Evolutionary conservation across 2,329 filamentous ascomycete species (phyloP), one percentile per base, ranked within the genome.

Genomic region (Botrytis byssoidea): DNA sequence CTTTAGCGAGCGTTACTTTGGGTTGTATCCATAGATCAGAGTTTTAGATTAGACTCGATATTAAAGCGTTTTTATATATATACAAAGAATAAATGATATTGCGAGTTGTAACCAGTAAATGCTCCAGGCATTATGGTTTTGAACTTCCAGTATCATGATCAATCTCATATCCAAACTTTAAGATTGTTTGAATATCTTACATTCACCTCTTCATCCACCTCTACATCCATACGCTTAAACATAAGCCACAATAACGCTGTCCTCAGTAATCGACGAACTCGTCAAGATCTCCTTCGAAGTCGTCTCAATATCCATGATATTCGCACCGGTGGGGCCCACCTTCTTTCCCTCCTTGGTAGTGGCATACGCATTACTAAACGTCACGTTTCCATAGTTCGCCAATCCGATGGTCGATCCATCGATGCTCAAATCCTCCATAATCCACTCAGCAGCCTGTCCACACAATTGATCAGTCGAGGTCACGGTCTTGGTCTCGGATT

Each of bases 371-470:
- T 78, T 77, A 1, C 81, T 83, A 77, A 87, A 87, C 22, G 81
- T 82, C 8, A 87, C 82, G 14, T 79, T 82, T 44, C 83, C 83
- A 74, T 86, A 87, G 75, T 86, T 79, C 40, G 82, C 83, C 70
- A 87, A 80, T 0, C 84, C 81, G 6, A 86, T 83, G 66, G 84
- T 81, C 3, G 75, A 69, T 48, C 76, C 75, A 55, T 72, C 66
- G 40, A 73, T 42, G 25, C 84, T 82, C 76, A 86, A 86, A 74
- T 87, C 85, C 77, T 86, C 85, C 20, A 86, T 83, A 63, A 87
- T 86, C 85, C 85, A 87, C 71, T 87, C 85, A 0, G 84, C 85
- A 64, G 86, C 86, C 73, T 83, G 80, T n/a, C 84, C 83, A n/a
- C 81, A 82, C 25, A 86, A 79, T 3, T 55, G 51, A 8, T 48